Base-by-base conservation (phyloP, 2,329 filamentous ascomycete genomes). In the Colletotrichum costaricense region DNA sequence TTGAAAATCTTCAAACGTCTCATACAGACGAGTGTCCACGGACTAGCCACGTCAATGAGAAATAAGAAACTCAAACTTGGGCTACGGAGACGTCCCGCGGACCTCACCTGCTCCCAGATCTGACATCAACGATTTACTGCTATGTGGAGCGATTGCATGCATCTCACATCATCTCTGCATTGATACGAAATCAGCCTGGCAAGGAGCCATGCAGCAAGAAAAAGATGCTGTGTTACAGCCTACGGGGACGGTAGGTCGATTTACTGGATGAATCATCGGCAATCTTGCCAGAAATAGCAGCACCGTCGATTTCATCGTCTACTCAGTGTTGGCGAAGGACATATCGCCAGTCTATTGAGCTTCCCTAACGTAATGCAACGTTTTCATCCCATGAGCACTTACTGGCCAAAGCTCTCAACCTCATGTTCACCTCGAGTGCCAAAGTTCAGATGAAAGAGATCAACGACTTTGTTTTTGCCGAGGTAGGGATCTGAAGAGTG, bases 371-470 rank as follows among this genome's bases (percentile, higher is more conserved):
- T 22, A 11, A 26, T 55, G 35, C 46, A 63, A 58, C 22, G 28
- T 57, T 7, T 30, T 35, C n/a, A 24, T 57, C 38, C 26, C 55
- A 28, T 28, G 30, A 42, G 57, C 57, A 72, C 49, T 24, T 22
- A 54, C 58, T 63, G 52, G 38, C 12, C 38, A 46, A n/a, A 69
- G 54, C 58, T 42, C 26, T 22, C 24, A 49, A 49, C 19, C 7
- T 49, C 19, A 35, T n/a, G 30, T 24, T 30, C 52, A 42, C 57
- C 14, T 28, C 30, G 14, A 28, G 26, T 46, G 22, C 16, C 24
- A 46, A 42, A 72, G 52, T 54, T 69, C 58, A 64, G 69, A 64
- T 30, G 69, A 69, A 24, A 30, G 35, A 42, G 46, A 57, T 60
- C n/a, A 46, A 55, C 42, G 28, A 59, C 58, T 55, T 28, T 16